Evolutionary conservation across 805 yeast species (phyloP), one percentile per base, ranked within the genome.

Genomic region (Wickerhamiella nectarea): DNA sequence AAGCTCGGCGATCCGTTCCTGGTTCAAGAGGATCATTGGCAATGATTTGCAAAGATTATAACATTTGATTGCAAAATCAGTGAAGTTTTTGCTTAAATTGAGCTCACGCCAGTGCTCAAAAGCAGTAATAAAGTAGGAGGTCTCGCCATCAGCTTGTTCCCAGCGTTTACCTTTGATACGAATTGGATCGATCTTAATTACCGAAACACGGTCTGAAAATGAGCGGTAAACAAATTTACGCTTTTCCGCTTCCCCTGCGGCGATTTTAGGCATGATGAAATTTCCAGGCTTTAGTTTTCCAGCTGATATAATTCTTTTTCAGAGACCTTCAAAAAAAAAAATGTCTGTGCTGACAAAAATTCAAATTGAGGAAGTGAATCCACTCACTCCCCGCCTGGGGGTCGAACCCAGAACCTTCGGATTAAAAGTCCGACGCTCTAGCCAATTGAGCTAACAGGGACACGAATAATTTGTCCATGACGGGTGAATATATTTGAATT

Each of bases 91-190:
- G 34, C 94, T 78, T 45, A 83, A 63, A 58, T 87, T 89, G 46
- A 83, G 75, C 56, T 91, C 97, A 46, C 68, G 72, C 95, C 97
- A 89, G 52, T 83, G 85, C 38, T 80, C 79, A 48, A 81, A 66
- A 0, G 94, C 76, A 10, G 91, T 72, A 22, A 80, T 61, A 52
- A 87, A 83, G 60, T 81, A 87, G 1, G 95, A 85, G 2, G 76
- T 51, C 31, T 54, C 52, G 12, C 44, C 54, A 6, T 53, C 52
- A 12, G 49, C 43, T 9, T 46, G 49, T 4, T 37, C 39, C 34
- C 48, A 44, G 1, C 60, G 63, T 7, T 54, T 49, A 12, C 56
- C 53, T 28, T 50, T 47, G 24, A 54, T 47, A 26, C 69, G 57
- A 7, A 63, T 52, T 4, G 96, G 84, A 60, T 82, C 95, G 44